phyloP scores from a whole-genome alignment of 495 filamentous ascomycete species.

The Xylaria intraflava region DNA sequence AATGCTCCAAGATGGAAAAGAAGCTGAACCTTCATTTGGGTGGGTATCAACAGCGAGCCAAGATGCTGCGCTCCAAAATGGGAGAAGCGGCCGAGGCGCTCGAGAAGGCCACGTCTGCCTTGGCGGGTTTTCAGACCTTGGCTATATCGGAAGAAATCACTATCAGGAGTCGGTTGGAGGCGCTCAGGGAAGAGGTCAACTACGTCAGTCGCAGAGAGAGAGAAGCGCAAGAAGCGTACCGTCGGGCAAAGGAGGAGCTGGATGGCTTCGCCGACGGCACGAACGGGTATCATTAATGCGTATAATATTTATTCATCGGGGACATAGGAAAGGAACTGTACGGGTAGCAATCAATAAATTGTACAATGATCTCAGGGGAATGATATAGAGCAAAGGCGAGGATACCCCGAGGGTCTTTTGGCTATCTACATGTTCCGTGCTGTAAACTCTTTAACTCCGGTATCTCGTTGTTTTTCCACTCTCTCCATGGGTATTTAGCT shows the following conservation, averaged over 20 bases:
- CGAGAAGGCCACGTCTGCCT: constrained; percentile 60
- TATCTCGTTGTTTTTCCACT: too few relatives aligned
- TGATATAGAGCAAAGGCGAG: constrained; percentile 4
- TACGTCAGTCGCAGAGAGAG: constrained; percentile 78
- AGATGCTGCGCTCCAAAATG: constrained; percentile 73
- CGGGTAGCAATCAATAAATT: background rate
- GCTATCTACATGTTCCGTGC: background rate
- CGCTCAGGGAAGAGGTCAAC: constrained; percentile 71
- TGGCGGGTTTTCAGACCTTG: constrained; percentile 69
- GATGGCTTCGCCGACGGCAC: constrained; percentile 32
- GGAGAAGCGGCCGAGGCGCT: constrained; percentile 71
- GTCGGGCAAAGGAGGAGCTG: constrained; percentile 68
- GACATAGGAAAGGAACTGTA: background rate
- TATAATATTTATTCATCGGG: background rate
- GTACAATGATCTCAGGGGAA: constrained; percentile 11
- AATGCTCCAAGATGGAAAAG: constrained; percentile 83
- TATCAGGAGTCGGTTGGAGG: constrained; percentile 63
- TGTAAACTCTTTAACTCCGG: too few relatives aligned
- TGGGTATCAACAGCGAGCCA: constrained; percentile 83
- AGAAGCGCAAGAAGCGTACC: constrained; percentile 84
- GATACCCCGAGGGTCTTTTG: constrained; percentile 2
- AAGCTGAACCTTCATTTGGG: constrained; percentile 83
- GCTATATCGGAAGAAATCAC: constrained; percentile 73
- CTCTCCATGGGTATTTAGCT: too few relatives aligned
- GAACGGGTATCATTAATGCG: constrained; percentile 35